These are phyloP conservation scores for Geosmithia putterillii DNA, from an alignment of 2,329 filamentous ascomycete species.

Conservation along the genomic window DNA sequence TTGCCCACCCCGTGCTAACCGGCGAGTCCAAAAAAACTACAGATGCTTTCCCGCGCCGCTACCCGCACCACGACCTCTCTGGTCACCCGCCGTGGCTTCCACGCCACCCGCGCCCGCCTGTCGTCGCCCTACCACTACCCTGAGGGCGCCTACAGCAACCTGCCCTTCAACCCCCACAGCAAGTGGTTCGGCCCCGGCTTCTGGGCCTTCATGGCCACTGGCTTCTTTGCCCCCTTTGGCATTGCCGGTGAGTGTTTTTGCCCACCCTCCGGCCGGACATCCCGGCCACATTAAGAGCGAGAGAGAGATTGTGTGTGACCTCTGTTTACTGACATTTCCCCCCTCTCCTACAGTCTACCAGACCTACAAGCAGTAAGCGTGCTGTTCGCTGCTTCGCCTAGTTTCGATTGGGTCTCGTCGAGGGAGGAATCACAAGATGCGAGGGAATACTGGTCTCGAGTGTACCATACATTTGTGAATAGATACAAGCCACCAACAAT, in stretches of 20 bases:
- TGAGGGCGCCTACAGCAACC: constrained; percentile 86
- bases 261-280: neutral
- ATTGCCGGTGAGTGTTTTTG: constrained; percentile 41
- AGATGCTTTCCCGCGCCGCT: constrained; percentile 77
- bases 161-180: constrained; percentile 93
- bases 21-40: constrained; percentile 10
- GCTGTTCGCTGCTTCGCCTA: neutral
- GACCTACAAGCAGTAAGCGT: constrained; percentile 25
- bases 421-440: too few species aligned
- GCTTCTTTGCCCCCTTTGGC: constrained; percentile 50
- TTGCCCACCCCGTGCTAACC: neutral
- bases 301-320: too few species aligned
- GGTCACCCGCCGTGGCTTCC: constrained; percentile 86
- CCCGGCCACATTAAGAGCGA: neutral
- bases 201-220: constrained; percentile 55
- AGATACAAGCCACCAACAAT: too few species aligned
- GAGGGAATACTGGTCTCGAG: too few species aligned
- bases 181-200: constrained; percentile 74
- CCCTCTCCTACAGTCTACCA: constrained; percentile 30
- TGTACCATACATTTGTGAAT: too few species aligned
- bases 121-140: constrained; percentile 96
- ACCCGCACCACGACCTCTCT: constrained; percentile 52
- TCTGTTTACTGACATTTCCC: constrained; percentile 6
- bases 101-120: constrained; percentile 75
- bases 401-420: too few species aligned